Base-by-base conservation (phyloP, 306 rosid genomes). In the Mimosa pudica region DNA sequence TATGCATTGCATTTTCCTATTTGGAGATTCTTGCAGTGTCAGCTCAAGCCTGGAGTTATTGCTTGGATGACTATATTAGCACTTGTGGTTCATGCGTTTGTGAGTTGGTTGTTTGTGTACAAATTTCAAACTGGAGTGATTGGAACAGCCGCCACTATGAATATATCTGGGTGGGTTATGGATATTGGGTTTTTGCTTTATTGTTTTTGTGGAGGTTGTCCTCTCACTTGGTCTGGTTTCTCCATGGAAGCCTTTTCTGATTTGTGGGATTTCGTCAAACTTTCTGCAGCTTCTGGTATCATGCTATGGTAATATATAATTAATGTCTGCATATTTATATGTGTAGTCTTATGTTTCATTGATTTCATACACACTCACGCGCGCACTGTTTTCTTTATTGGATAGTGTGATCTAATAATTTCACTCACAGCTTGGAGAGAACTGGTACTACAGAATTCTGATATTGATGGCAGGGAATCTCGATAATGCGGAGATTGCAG, bases 371-470 rank as follows among this genome's bases (percentile, higher is more conserved):
- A 52, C 6, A 52, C 2, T 38, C 5, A 24, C 30, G 30, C 30
- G 30, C 30, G 30, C 30, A 24, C 30, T 24, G 30, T 30, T 69
- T 11, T 70, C 41, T 30, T 61, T 7, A 30, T 61, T 18, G 67
- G 17, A 0, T 60, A 3, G 0, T 60, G 38, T 24, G 35, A 24
- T 62, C 24, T 5, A n/a, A 5, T 70, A n/a, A 5, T 70, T 64
- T 70, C 36, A 24, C 62, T 44, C 82, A 52, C 86, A 94, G 97
- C 85, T 76, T 90, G 89, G 97, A 94, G 97, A 94, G 88, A 94
- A 82, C 68, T 94, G 98, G 97, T 94, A 92, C 70, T 94, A 94
- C 17, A 86, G 87, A 85, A 84, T 94, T 83, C 86, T 90, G 7
- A 80, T 90, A 24, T 51, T 92, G 80, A 90, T 94, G 94, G 88